Conservation (phyloP, 2,329 filamentous ascomycete species). For the Triangularia verruculosa region DNA sequence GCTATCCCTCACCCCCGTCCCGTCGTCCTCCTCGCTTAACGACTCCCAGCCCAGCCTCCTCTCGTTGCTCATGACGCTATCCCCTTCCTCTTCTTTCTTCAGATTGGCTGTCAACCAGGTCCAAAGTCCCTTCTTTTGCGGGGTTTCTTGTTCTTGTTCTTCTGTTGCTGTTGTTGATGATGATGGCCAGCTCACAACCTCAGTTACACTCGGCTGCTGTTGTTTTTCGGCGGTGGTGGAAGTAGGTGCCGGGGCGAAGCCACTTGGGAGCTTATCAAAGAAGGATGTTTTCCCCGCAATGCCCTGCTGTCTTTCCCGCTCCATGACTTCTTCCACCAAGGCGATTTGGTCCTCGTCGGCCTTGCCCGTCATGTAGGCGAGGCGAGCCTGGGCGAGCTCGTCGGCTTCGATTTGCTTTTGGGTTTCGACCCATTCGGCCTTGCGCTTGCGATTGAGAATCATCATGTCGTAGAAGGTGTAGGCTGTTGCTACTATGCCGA, state of each 20-base stretch:
- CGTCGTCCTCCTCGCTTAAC: constrained; percentile 35
- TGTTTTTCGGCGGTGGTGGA: constrained; percentile 2
- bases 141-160: not conserved
- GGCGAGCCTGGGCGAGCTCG: constrained; percentile 54
- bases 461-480: constrained; percentile 63
- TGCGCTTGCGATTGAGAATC: constrained; percentile 57
- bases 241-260: constrained; percentile 36
- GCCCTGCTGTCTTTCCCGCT: constrained; percentile 41
- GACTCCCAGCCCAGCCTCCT: constrained; percentile 33
- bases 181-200: constrained; percentile 20
- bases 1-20: constrained; percentile 30
- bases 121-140: constrained; percentile 29
- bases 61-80: constrained; percentile 23
- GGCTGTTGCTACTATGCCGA: constrained; percentile 54
- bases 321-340: constrained; percentile 57
- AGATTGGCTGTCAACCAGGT: constrained; percentile 41
- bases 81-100: constrained; percentile 37
- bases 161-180: constrained; percentile 1
- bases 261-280: constrained; percentile 46
- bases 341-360: constrained; percentile 55
- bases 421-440: constrained; percentile 55
- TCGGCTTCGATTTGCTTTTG: constrained; percentile 54
- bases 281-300: constrained; percentile 15
- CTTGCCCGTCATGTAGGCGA: constrained; percentile 58
- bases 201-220: constrained; percentile 9